Evolutionary conservation across 306 rosid species (phyloP).

Genomic region (Acacia crassicarpa): DNA sequence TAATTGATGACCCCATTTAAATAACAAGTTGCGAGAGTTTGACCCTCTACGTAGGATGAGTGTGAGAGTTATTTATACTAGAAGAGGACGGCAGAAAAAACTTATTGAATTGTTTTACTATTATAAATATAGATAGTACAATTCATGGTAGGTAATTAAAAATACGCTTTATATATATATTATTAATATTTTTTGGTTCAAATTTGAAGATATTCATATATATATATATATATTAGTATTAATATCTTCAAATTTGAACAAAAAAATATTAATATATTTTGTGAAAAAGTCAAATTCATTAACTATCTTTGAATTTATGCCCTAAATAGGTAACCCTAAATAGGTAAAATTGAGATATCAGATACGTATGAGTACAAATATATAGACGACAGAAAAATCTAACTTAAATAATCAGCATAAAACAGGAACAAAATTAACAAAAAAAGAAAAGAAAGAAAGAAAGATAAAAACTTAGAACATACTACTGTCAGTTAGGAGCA

Average conservation of each 20-base stretch:
- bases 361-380: too few species aligned
- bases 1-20: too few species aligned
- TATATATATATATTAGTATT: too few species aligned
- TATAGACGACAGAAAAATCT: not conserved
- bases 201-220: not conserved
- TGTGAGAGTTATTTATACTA: too few species aligned
- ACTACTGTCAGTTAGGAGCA: not conserved
- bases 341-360: not conserved
- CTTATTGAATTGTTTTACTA: too few species aligned
- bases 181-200: not conserved
- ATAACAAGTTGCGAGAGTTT: too few species aligned
- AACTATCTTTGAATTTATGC: not conserved
- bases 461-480: too few species aligned
- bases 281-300: not conserved
- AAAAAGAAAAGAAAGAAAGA: too few species aligned
- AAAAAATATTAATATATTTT: too few species aligned
- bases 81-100: too few species aligned
- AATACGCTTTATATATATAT: not conserved
- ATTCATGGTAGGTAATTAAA: not conserved
- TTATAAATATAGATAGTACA: not conserved
- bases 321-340: not conserved
- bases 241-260: too few species aligned
- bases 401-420: not conserved
- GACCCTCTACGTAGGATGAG: too few species aligned
- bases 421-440: not conserved